These are phyloP conservation scores for Paxillus involutus DNA, from an alignment of 768 basidiomycete genomes.

Conservation along the genomic window DNA sequence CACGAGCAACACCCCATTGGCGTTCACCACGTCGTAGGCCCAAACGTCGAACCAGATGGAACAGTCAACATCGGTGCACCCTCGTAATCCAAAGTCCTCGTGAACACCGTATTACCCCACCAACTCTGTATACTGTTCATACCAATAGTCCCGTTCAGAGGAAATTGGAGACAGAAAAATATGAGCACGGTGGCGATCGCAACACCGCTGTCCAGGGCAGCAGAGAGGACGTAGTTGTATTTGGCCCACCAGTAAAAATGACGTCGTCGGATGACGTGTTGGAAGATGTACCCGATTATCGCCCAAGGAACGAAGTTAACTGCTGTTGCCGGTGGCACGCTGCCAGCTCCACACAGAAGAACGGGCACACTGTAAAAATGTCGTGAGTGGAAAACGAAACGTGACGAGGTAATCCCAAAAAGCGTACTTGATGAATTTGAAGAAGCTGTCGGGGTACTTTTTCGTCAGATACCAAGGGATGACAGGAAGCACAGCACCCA, in stretches of 20 bases:
- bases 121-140: slow-evolving; percentile 39
- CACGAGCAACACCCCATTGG: too few relatives aligned
- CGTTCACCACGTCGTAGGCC: slow-evolving; percentile 20
- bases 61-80: slow-evolving; percentile 27
- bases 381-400: background rate
- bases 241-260: slow-evolving; percentile 21
- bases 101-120: slow-evolving; percentile 21
- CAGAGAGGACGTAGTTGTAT: slow-evolving; percentile 37
- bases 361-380: slow-evolving; percentile 32
- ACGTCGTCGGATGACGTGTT: slow-evolving; percentile 26
- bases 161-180: slow-evolving; percentile 35
- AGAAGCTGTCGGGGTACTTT: slow-evolving; percentile 58
- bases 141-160: slow-evolving; percentile 40
- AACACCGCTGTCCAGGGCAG: slow-evolving; percentile 30
- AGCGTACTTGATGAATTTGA: slow-evolving; percentile 58
- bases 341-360: slow-evolving; percentile 36
- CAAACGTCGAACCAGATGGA: slow-evolving; percentile 28
- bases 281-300: slow-evolving; percentile 48
- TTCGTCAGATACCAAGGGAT: slow-evolving; percentile 48
- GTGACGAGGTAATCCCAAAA: background rate
- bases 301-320: slow-evolving; percentile 48
- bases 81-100: slow-evolving; percentile 36
- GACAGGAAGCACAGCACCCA: slow-evolving; percentile 61
- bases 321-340: slow-evolving; percentile 45
- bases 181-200: slow-evolving; percentile 10